Evolutionary conservation across 2,329 filamentous ascomycete species (phyloP).

Genomic region (Aspergillus cejpii): DNA sequence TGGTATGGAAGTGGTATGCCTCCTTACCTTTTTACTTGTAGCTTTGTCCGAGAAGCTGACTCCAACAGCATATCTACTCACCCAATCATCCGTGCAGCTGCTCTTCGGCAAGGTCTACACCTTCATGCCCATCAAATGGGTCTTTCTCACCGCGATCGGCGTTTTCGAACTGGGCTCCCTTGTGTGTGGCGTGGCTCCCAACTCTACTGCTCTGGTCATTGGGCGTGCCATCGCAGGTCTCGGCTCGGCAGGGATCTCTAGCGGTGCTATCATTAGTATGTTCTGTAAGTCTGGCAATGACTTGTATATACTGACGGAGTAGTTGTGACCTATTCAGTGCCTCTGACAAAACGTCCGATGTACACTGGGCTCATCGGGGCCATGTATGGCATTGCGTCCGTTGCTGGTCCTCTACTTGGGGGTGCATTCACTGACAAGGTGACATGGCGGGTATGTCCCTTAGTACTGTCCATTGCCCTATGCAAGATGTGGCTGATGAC

Average conservation of each 20-base stretch:
- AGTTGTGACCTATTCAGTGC: too few species aligned
- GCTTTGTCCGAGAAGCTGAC: too few species aligned
- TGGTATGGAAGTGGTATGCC: slow-evolving; percentile 43
- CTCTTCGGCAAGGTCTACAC: slow-evolving; percentile 36
- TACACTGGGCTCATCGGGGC: slow-evolving; percentile 29
- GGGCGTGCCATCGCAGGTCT: slow-evolving; percentile 32
- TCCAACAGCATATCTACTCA: slow-evolving; percentile 36
- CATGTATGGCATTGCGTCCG: slow-evolving; percentile 28
- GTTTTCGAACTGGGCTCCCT: slow-evolving; percentile 36
- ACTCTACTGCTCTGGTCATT: slow-evolving; percentile 28
- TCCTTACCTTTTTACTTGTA: too few species aligned
- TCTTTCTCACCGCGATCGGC: slow-evolving; percentile 27
- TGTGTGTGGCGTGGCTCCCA: slow-evolving; percentile 27
- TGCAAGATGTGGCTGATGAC: too few species aligned
- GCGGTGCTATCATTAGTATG: slow-evolving; percentile 30
- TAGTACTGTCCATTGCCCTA: too few species aligned
- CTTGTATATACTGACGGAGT: too few species aligned
- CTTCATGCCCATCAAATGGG: slow-evolving; percentile 32
- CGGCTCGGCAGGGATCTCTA: slow-evolving; percentile 26
- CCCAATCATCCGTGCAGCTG: slow-evolving; percentile 33
- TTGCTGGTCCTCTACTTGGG: slow-evolving; percentile 31
- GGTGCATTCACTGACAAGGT: slow-evolving; percentile 29
- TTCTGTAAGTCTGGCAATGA: too few species aligned
- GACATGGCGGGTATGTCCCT: slow-evolving; percentile 43
- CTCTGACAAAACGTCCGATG: slow-evolving; percentile 26